phyloP scores from a whole-genome alignment of 1,139 yeast genomes.

The Taphrina wiesneri region DNA sequence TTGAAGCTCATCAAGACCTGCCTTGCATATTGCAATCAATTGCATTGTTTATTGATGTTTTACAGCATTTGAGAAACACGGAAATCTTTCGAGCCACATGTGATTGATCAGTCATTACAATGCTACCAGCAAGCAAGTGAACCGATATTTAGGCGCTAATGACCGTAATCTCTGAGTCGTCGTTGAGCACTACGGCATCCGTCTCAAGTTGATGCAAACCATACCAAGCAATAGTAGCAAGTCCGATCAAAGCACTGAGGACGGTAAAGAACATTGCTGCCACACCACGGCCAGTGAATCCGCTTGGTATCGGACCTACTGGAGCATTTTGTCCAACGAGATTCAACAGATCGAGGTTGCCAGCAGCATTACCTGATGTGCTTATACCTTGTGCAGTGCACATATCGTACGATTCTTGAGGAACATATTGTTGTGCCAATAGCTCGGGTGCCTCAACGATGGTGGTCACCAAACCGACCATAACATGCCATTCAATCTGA shows the following conservation, averaged over 20 bases:
- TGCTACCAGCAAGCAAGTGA: too few relatives aligned
- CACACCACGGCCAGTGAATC: constrained; percentile 87
- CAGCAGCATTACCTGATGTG: constrained; percentile 79
- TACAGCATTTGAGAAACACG: too few relatives aligned
- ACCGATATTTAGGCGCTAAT: not conserved
- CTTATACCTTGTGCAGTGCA: constrained; percentile 45
- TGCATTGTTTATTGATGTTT: too few relatives aligned
- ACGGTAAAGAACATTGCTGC: constrained; percentile 82
- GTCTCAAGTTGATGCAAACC: constrained; percentile 53
- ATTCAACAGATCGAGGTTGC: constrained; percentile 63
- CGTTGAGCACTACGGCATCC: not conserved
- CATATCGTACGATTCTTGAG: constrained; percentile 21
- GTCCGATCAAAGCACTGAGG: constrained; percentile 75
- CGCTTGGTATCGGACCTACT: constrained; percentile 62
- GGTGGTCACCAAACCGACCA: constrained; percentile 77
- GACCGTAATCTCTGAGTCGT: not conserved
- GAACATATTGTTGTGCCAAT: constrained; percentile 52
- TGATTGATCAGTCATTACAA: too few relatives aligned
- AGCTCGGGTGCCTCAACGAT: constrained; percentile 72
- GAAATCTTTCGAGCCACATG: too few relatives aligned
- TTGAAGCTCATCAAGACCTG: too few relatives aligned
- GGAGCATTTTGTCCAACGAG: constrained; percentile 74
- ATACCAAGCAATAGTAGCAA: constrained; percentile 71
- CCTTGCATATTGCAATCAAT: too few relatives aligned
- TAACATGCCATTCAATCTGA: constrained; percentile 82